These are phyloP conservation scores for Venturia carpophila DNA, from an alignment of 2,329 filamentous ascomycete genomes.

Conservation along the genomic window DNA sequence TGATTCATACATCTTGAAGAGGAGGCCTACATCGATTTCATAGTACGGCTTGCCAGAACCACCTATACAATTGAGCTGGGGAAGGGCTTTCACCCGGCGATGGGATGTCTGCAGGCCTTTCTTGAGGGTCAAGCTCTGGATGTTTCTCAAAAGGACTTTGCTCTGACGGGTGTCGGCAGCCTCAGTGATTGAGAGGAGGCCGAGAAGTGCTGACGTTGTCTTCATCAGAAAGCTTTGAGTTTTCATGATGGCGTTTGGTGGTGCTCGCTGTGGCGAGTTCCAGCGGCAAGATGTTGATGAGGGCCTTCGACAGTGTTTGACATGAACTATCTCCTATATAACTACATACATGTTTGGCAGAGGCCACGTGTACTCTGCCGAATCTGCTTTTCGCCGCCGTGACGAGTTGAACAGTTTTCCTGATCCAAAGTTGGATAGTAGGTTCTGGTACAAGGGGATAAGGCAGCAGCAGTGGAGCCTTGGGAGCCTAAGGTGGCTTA, in stretches of 20 bases:
- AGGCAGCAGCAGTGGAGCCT: not conserved
- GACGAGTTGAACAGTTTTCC: not conserved
- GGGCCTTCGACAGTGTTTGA: not conserved
- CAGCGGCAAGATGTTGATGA: not conserved
- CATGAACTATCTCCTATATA: not conserved
- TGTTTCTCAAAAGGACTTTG: slow-evolving; percentile 55
- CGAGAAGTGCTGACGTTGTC: not conserved
- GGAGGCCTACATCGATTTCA: slow-evolving; percentile 55
- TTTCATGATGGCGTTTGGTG: slow-evolving; percentile 3
- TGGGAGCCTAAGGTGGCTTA: no score
- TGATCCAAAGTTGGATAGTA: no score
- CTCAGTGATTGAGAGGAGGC: not conserved
- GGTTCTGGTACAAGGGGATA: not conserved
- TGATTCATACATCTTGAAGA: not conserved
- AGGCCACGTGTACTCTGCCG: slow-evolving; percentile 4
- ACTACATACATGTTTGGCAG: not conserved
- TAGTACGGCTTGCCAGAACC: slow-evolving; percentile 55
- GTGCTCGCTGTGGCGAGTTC: not conserved
- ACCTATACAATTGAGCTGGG: slow-evolving; percentile 64
- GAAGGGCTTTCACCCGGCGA: slow-evolving; percentile 67
- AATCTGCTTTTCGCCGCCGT: not conserved
- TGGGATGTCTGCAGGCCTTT: slow-evolving; percentile 60
- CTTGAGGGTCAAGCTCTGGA: slow-evolving; percentile 72
- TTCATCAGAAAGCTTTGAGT: not conserved
- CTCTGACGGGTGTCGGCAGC: slow-evolving; percentile 24